These are phyloP conservation scores for Aspergillus affinis DNA, from an alignment of 495 filamentous ascomycete species.

Conservation along the genomic window DNA sequence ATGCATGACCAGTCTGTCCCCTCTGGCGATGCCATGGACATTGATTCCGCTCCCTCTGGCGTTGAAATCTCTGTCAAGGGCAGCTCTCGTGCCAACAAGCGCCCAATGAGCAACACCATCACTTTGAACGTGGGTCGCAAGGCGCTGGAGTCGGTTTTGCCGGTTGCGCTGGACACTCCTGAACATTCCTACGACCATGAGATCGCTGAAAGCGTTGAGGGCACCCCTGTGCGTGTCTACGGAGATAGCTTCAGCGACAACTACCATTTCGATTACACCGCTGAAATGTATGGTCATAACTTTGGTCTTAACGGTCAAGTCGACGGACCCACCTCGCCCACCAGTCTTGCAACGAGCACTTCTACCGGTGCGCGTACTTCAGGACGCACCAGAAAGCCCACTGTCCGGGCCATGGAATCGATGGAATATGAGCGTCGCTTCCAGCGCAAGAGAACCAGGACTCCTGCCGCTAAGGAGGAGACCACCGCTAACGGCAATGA, in stretches of 20 bases:
- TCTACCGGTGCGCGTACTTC: slow-evolving; percentile 29
- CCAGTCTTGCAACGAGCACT: slow-evolving; percentile 30
- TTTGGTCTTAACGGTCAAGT: slow-evolving; percentile 28
- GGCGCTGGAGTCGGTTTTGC: slow-evolving; percentile 14
- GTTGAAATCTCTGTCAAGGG: not conserved
- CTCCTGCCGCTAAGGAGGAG: slow-evolving; percentile 12
- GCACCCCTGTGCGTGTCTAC: slow-evolving; percentile 15
- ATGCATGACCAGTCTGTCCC: not conserved
- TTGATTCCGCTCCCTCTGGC: not conserved
- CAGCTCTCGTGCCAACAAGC: not conserved
- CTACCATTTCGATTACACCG: slow-evolving; percentile 22
- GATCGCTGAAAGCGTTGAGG: slow-evolving; percentile 9
- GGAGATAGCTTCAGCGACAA: slow-evolving; percentile 13
- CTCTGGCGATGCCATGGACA: not conserved
- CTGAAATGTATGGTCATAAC: slow-evolving; percentile 26
- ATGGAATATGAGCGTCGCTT: slow-evolving; percentile 28
- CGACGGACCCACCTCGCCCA: slow-evolving; percentile 28
- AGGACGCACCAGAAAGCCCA: slow-evolving; percentile 39
- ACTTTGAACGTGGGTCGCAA: slow-evolving; percentile 23
- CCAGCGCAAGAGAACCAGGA: slow-evolving; percentile 17
- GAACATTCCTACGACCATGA: slow-evolving; percentile 3
- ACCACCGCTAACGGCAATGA: not conserved
- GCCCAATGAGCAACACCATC: slow-evolving; percentile 16
- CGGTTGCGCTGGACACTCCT: not conserved
- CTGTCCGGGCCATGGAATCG: slow-evolving; percentile 40